Base-by-base conservation (phyloP, 1,139 yeast genomes). In the Pichia inconspicua region DNA sequence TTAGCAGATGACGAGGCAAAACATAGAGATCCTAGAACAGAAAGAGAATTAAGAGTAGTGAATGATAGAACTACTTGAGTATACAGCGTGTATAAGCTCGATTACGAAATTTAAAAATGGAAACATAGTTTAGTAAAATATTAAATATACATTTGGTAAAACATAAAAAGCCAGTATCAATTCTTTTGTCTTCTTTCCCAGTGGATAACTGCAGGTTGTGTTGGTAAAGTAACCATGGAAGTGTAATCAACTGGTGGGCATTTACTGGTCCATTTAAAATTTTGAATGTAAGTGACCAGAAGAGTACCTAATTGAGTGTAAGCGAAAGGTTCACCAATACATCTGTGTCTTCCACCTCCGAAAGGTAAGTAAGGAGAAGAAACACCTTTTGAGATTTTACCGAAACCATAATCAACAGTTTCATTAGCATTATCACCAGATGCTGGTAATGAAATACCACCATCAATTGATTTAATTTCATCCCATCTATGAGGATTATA, bases 261-360 rank as follows among this genome's bases (percentile, higher is more conserved):
- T 42, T 72, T 67, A 38, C 69, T 66, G 43, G 74, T 73, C 96
- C 96, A 90, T 65, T 75, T 82, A 65, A 86, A 69, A 55, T 84
- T 82, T 66, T 84, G 84, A 36, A 90, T 78, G 65, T 74, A 85
- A 25, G 89, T 78, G 37, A 89, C 72, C 64, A 94, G 73, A 53
- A 92, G 75, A 48, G 95, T 83, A 48, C 96, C 96, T 60, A 92
- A 78, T 72, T 92, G 99, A 57, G 84, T 82, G 67, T 84, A 88
- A 41, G 99, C 99, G 72, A 92, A 92, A 66, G 90, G 97, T 70
- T 92, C 99, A 62, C 99, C 99, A 63, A 92, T 89, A 72, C 99
- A 92, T 72, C 98, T 84, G 68, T 92, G 99, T 75, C 99, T 86
- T 58, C 99, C 99, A 68, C 97, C 98, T 59, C 98, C 98, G 63